These are phyloP conservation scores for Camellia granthamiana DNA, from an alignment of 148 eudicot genomes.

Conservation along the genomic window DNA sequence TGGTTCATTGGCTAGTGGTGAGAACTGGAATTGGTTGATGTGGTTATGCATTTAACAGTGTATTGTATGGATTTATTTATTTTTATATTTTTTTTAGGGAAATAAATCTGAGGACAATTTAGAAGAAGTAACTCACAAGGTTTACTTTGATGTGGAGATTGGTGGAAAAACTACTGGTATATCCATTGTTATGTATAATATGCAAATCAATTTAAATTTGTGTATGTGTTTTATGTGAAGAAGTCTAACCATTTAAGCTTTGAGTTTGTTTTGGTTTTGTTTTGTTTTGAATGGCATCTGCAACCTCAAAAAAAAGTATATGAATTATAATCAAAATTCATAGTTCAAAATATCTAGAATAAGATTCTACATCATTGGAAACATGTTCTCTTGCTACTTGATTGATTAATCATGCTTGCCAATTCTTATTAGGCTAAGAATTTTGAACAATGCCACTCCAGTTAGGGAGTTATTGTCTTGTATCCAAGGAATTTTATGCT, in stretches of 20 bases:
- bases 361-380: background rate
- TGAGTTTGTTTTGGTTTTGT: background rate
- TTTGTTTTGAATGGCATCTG: background rate
- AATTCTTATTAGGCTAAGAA: background rate
- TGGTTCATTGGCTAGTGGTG: background rate
- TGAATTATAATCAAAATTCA: background rate
- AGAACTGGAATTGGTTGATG: background rate
- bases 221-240: background rate
- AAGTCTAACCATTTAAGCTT: background rate
- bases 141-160: conserved; percentile 86
- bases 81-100: conserved; percentile 29
- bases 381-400: background rate
- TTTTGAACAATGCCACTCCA: background rate
- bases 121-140: conserved; percentile 69
- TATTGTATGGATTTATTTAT: background rate
- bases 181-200: background rate
- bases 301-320: background rate
- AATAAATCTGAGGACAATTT: conserved; percentile 31
- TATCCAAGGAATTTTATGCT: too few species aligned
- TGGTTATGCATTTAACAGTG: conserved; percentile 14
- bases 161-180: conserved; percentile 69
- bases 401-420: background rate
- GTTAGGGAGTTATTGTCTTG: background rate
- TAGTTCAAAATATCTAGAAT: background rate
- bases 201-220: background rate